Percentiles rank a stretch among this genome's conserved stretches.
phyloP scores from a whole-genome alignment of 257 asterid species.

The Cruciata laevipes region DNA sequence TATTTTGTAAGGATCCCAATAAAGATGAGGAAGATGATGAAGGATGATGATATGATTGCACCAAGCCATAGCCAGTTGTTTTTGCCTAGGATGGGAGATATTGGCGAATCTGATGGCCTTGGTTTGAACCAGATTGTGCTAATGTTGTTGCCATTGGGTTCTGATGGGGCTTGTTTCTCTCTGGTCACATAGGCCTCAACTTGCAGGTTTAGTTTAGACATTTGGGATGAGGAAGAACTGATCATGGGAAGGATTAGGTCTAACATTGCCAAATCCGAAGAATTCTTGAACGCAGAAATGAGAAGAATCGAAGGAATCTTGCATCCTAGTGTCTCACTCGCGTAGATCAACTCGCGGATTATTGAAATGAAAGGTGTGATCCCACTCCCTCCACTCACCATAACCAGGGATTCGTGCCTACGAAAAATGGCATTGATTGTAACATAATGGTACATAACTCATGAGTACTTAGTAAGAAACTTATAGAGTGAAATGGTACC shows the following conservation, averaged over 20 bases:
- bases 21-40: slow-evolving; percentile 48
- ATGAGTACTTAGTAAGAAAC: background rate
- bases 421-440: background rate
- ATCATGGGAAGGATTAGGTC: slow-evolving; percentile 61
- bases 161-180: slow-evolving; percentile 33
- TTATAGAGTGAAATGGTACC: slow-evolving; percentile 24
- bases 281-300: slow-evolving; percentile 57
- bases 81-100: slow-evolving; percentile 49
- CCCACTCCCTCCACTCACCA: slow-evolving; percentile 97
- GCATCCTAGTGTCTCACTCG: slow-evolving; percentile 29
- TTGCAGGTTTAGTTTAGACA: slow-evolving; percentile 33
- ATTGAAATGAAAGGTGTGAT: slow-evolving; percentile 84
- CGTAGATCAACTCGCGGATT: slow-evolving; percentile 55
- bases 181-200: slow-evolving; percentile 68
- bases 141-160: slow-evolving; percentile 18
- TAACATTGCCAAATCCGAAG: slow-evolving; percentile 54
- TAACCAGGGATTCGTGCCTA: slow-evolving; percentile 67
- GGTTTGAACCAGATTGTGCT: slow-evolving; percentile 57
- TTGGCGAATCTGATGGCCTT: slow-evolving; percentile 41
- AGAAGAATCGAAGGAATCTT: slow-evolving; percentile 53
- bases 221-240: slow-evolving; percentile 31
- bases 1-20: slow-evolving; percentile 42
- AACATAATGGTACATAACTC: background rate
- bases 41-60: slow-evolving; percentile 52
- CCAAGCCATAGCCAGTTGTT: slow-evolving; percentile 69